A percentile compares a stretch with the other conserved stretches of the same genome.
phyloP scores from a whole-genome alignment of 2,329 filamentous ascomycete genomes.

The Trichophyton equinum region DNA sequence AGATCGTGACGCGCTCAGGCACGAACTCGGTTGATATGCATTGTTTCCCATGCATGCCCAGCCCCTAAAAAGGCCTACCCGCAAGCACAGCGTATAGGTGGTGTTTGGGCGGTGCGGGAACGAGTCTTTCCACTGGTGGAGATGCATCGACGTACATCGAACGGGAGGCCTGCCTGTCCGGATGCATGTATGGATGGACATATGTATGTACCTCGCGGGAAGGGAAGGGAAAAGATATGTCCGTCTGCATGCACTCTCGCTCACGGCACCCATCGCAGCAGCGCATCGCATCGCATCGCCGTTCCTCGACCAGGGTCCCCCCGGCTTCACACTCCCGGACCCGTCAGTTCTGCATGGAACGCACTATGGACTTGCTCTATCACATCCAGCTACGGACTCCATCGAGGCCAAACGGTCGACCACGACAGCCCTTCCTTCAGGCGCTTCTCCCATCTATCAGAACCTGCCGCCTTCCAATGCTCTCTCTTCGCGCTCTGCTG shows the following conservation, averaged over 20 bases:
- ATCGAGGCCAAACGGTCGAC: not conserved
- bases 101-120: not conserved
- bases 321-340: not conserved
- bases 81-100: not conserved
- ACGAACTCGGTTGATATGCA: slow-evolving; percentile 1
- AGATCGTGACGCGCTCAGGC: slow-evolving; percentile 3
- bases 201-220: too few relatives aligned
- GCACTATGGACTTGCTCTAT: not conserved
- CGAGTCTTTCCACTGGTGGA: not conserved
- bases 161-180: too few relatives aligned
- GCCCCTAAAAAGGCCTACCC: slow-evolving; percentile 1
- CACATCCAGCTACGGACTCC: not conserved
- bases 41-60: not conserved
- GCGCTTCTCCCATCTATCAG: too few relatives aligned
- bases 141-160: not conserved
- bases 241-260: not conserved
- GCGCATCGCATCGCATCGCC: not conserved
- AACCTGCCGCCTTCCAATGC: too few relatives aligned
- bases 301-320: not conserved
- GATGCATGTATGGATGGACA: too few relatives aligned
- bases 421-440: not conserved
- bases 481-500: too few relatives aligned
- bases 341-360: not conserved
- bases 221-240: not conserved
- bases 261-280: not conserved